These are phyloP conservation scores for Gelatoporia subvermispora DNA, from an alignment of 768 basidiomycete species.

Conservation along the genomic window DNA sequence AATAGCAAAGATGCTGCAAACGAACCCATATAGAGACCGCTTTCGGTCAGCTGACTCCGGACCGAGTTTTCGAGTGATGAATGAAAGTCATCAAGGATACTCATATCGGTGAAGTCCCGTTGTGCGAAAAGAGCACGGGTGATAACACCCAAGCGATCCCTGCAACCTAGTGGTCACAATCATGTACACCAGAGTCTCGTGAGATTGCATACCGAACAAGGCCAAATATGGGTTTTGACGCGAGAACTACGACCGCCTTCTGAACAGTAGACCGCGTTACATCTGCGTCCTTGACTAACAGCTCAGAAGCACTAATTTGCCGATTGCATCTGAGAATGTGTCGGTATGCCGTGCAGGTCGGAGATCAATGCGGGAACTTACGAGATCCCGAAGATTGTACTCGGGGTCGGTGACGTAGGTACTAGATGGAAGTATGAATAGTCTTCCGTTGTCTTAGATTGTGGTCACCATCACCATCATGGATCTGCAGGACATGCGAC, in stretches of 20 bases:
- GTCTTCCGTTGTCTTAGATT: slow-evolving; percentile 76
- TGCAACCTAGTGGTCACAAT: slow-evolving; percentile 19
- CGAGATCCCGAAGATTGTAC: slow-evolving; percentile 96
- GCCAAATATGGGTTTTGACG: slow-evolving; percentile 87
- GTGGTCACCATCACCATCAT: slow-evolving; percentile 9
- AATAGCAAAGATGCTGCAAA: slow-evolving; percentile 1
- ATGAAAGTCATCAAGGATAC: slow-evolving; percentile 87
- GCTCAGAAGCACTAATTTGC: slow-evolving; percentile 77
- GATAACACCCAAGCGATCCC: slow-evolving; percentile 91
- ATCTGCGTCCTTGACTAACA: slow-evolving; percentile 75
- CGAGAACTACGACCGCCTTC: slow-evolving; percentile 94
- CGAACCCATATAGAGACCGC: slow-evolving; percentile 91
- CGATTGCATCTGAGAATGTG: slow-evolving; percentile 74
- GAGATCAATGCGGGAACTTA: slow-evolving; percentile 33
- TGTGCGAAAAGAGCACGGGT: slow-evolving; percentile 70
- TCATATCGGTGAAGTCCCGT: slow-evolving; percentile 83
- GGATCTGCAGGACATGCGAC: slow-evolving; percentile 23
- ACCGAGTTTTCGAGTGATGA: slow-evolving; percentile 71
- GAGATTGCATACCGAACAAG: slow-evolving; percentile 64
- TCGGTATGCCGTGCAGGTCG: not conserved
- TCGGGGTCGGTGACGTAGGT: slow-evolving; percentile 59
- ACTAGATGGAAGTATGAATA: slow-evolving; percentile 96
- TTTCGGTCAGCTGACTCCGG: slow-evolving; percentile 81
- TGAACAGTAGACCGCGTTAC: slow-evolving; percentile 96
- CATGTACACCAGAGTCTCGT: not conserved